Conservation (phyloP, 352 stramenopile species). For the Globisporangium nagaii region DNA sequence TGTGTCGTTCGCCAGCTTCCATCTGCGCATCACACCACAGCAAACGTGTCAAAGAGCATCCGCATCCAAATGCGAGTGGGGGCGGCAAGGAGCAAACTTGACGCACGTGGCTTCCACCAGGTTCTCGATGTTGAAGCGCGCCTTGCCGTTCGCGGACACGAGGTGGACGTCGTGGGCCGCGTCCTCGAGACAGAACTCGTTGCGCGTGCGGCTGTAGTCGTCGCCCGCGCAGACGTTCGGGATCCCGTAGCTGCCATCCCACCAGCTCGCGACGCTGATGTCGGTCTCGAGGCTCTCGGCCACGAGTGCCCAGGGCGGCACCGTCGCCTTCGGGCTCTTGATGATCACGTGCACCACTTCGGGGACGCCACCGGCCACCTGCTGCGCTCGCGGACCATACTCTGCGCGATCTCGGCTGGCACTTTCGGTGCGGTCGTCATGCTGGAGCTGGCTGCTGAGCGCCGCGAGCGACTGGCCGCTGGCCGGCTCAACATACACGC, state of each 20-base stretch:
- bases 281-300: constrained; percentile 47
- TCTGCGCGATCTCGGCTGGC: not conserved
- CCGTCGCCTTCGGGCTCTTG: constrained; percentile 44
- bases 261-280: constrained; percentile 76
- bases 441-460: constrained; percentile 2
- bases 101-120: constrained; percentile 54
- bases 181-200: constrained; percentile 61
- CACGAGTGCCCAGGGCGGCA: constrained; percentile 67
- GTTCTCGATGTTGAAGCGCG: constrained; percentile 74
- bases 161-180: constrained; percentile 26
- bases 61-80: no score
- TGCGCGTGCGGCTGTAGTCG: constrained; percentile 27
- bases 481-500: constrained; percentile 10
- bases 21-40: constrained; percentile 14
- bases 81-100: no score
- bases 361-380: constrained; percentile 11
- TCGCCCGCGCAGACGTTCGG: constrained; percentile 73
- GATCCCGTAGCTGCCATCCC: constrained; percentile 66
- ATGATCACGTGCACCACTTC: constrained; percentile 35
- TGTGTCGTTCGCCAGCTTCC: constrained; percentile 26
- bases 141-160: constrained; percentile 34
- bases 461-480: not conserved
- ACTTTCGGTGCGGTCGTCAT: not conserved
- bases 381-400: not conserved
- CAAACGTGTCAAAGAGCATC: not conserved